These are phyloP conservation scores for Tardiomyces digboiensis DNA, from an alignment of 1,139 yeast species.

Conservation along the genomic window DNA sequence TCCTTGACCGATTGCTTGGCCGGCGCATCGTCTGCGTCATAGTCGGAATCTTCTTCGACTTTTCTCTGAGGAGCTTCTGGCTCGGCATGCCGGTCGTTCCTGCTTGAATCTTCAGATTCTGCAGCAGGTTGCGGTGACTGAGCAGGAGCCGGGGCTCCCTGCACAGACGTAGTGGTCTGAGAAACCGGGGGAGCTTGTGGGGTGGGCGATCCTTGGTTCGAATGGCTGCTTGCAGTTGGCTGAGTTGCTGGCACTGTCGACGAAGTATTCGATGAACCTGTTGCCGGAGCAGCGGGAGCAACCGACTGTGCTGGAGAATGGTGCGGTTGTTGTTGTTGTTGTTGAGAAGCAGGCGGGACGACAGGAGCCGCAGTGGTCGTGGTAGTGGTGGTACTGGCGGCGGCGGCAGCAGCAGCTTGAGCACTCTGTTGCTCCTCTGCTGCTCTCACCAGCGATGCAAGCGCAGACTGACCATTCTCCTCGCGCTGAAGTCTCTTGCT, in stretches of 20 bases:
- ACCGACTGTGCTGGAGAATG: too few relatives aligned
- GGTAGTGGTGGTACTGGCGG: too few relatives aligned
- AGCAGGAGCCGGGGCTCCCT: slow-evolving; percentile 1
- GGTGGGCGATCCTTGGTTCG: too few relatives aligned
- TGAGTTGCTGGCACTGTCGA: too few relatives aligned
- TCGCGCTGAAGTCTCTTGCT: background rate
- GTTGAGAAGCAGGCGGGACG: too few relatives aligned
- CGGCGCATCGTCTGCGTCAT: slow-evolving; percentile 55
- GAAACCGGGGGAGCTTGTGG: slow-evolving; percentile 4
- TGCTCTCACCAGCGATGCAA: background rate
- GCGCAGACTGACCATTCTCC: background rate
- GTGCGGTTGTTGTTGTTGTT: too few relatives aligned
- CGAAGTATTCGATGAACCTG: too few relatives aligned
- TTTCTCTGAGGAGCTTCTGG: slow-evolving; percentile 63
- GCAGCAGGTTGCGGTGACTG: slow-evolving; percentile 7
- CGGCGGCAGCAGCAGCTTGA: too few relatives aligned
- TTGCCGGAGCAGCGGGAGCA: too few relatives aligned
- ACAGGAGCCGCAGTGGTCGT: too few relatives aligned
- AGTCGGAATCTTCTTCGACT: slow-evolving; percentile 76
- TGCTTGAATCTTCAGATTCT: background rate
- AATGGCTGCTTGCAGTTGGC: too few relatives aligned
- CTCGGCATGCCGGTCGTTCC: background rate
- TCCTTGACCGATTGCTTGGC: slow-evolving; percentile 3
- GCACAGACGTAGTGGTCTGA: too few relatives aligned
- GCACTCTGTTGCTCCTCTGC: background rate